A percentile compares a stretch with the other conserved stretches of the same genome.
Evolutionary conservation across 148 eudicot genomes (phyloP).

Genomic region (Rhododendron henanense): DNA sequence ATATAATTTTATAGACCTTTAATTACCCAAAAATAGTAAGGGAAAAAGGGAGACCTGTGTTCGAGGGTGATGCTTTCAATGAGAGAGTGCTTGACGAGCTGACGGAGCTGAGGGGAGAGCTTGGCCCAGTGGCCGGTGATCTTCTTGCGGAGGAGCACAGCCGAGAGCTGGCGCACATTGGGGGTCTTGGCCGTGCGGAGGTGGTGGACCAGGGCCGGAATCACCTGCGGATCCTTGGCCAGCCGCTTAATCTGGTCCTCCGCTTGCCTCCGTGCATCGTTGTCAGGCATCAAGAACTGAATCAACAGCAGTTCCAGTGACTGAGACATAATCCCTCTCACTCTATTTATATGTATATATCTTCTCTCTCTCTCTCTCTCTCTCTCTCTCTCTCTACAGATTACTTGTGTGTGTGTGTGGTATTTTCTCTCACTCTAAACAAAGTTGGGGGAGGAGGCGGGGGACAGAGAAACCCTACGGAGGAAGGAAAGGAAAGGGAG

Average conservation of each 20-base stretch:
- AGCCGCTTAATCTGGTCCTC: slow-evolving; percentile 93
- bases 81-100: slow-evolving; percentile 78
- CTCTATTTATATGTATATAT: no score
- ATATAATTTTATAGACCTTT: no score
- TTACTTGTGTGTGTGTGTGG: not conserved
- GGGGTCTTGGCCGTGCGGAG: slow-evolving; percentile 96
- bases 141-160: slow-evolving; percentile 92
- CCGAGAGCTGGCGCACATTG: slow-evolving; percentile 87
- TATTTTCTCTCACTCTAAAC: not conserved
- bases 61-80: slow-evolving; percentile 90
- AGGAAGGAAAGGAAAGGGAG: not conserved
- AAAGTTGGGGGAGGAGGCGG: not conserved
- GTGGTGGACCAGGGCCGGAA: slow-evolving; percentile 85
- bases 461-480: not conserved
- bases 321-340: slow-evolving; percentile 53
- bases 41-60: slow-evolving; percentile 45
- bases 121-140: slow-evolving; percentile 97
- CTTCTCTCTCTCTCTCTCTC: slow-evolving; percentile 1
- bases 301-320: slow-evolving; percentile 78
- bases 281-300: slow-evolving; percentile 96
- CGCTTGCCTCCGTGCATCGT: slow-evolving; percentile 88
- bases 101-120: slow-evolving; percentile 51
- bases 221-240: slow-evolving; percentile 61
- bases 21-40: not conserved
- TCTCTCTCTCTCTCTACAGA: not conserved